phyloP scores from a whole-genome alignment of 345 rosid genomes.

The Euphorbia pulcherrima region DNA sequence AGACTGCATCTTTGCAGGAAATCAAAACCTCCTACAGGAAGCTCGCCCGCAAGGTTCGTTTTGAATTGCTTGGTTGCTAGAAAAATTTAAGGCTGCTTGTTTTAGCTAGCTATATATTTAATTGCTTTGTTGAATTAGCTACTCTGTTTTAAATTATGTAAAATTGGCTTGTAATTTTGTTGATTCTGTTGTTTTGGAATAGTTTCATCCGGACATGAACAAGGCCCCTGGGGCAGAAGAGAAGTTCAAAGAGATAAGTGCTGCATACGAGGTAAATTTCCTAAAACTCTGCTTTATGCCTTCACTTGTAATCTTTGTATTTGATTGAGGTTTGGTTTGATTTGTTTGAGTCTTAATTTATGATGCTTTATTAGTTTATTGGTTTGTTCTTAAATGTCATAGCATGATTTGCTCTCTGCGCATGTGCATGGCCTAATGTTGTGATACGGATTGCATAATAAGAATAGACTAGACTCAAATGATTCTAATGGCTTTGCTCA shows the following conservation, averaged over 20 bases:
- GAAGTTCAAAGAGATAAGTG: constrained; percentile 90
- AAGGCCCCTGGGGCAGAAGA: constrained; percentile 81
- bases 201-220: constrained; percentile 92
- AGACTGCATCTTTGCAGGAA: constrained; percentile 67
- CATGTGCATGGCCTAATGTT: neutral
- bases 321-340: neutral
- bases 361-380: neutral
- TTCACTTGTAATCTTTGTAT: neutral
- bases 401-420: neutral
- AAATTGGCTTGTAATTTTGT: neutral
- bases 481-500: neutral
- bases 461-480: neutral
- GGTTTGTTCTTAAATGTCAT: neutral
- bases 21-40: constrained; percentile 71
- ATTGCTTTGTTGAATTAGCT: neutral
- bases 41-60: constrained; percentile 83
- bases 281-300: neutral
- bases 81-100: neutral
- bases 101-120: neutral
- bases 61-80: neutral
- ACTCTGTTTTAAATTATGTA: too few species aligned
- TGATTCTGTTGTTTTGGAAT: constrained; percentile 31
- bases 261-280: constrained; percentile 84
- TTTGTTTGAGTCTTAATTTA: neutral
- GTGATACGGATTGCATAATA: neutral